Base-by-base conservation (phyloP, 495 filamentous ascomycete genomes). In the Aspergillus taichungensis region DNA sequence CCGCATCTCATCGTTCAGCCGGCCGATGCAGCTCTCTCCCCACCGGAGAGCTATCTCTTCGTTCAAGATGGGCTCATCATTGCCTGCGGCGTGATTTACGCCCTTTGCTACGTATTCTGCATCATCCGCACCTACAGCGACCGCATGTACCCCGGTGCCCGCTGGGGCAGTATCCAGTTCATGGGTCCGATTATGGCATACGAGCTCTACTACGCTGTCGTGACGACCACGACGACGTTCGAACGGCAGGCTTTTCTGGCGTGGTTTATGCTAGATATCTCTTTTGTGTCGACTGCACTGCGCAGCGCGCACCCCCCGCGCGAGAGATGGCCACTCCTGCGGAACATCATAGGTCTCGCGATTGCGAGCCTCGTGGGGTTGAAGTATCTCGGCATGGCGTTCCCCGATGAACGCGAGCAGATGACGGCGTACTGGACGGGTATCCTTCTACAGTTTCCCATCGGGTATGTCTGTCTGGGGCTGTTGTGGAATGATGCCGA, bases 351-450 rank as follows among this genome's bases (percentile, higher is more conserved):
- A 1, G 43, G 38, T n/a, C 36, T 49, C 30, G 14, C 40, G 5
- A 13, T 40, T 7, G 49, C 41, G 18, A 24, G 18, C 28, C 1
- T 56, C 5, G 27, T 32, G 0, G 46, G 38, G 11, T 24, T 56
- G 31, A 46, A 43, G n/a, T 29, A n/a, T 9, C 11, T 52, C 14
- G 13, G 42, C 4, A 27, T 6, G 5, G 3, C 40, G 2, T 51
- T 47, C 13, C 52, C 52, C 0, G 52, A 55, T 31, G 47, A 55
- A 12, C 49, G 42, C 9, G 42, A 56, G 28, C 49, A 56, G 30
- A 39, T 56, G 29, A 56, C 49, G 8, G 53, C 49, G 34, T 52
- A 52, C 34, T 55, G 53, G 53, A 52, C 53, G 3, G 53, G 53
- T 1, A 47, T 56, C 30, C 33, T 50, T 0, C 29, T 56, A 1